These are phyloP conservation scores for Xylariomycetidae sp. DNA, from an alignment of 2,329 filamentous ascomycete genomes.

Conservation along the genomic window DNA sequence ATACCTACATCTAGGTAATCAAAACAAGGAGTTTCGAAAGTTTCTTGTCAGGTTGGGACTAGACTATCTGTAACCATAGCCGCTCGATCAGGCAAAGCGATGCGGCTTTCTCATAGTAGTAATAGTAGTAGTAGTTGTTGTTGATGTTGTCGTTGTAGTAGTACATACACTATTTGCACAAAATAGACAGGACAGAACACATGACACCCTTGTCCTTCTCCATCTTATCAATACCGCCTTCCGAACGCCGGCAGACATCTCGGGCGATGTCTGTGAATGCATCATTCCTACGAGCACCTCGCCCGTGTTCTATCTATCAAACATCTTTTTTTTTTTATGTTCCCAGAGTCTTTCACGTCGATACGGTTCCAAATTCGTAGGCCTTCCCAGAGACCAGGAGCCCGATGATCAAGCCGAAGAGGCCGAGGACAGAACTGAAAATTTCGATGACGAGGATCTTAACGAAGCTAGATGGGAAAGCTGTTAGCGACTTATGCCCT, in stretches of 20 bases:
- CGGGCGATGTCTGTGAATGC: slow-evolving; percentile 17
- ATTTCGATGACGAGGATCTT: slow-evolving; percentile 99
- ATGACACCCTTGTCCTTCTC: slow-evolving; percentile 4
- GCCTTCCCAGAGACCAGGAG: slow-evolving; percentile 84
- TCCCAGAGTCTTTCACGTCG: no score
- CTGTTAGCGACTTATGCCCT: no score
- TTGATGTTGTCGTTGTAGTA: no score
- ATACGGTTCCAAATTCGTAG: slow-evolving; percentile 57
- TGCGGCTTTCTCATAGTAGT: no score
- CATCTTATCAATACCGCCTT: slow-evolving; percentile 14
- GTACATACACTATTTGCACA: neutral
- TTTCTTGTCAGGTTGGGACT: no score
- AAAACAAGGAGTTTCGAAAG: no score
- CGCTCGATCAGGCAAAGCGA: no score
- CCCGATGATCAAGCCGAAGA: slow-evolving; percentile 94
- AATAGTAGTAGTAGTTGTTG: no score
- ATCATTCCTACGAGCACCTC: slow-evolving; percentile 14
- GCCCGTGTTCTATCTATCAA: no score
- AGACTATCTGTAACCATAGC: no score
- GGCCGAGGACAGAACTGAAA: slow-evolving; percentile 93
- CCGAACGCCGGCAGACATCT: slow-evolving; percentile 19
- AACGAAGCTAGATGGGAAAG: slow-evolving; percentile 67
- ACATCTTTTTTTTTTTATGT: neutral
- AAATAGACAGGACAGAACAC: neutral
- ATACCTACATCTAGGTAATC: no score